Evolutionary conservation across 805 yeast genomes (phyloP).

Genomic region (Yamadazyma olivae): DNA sequence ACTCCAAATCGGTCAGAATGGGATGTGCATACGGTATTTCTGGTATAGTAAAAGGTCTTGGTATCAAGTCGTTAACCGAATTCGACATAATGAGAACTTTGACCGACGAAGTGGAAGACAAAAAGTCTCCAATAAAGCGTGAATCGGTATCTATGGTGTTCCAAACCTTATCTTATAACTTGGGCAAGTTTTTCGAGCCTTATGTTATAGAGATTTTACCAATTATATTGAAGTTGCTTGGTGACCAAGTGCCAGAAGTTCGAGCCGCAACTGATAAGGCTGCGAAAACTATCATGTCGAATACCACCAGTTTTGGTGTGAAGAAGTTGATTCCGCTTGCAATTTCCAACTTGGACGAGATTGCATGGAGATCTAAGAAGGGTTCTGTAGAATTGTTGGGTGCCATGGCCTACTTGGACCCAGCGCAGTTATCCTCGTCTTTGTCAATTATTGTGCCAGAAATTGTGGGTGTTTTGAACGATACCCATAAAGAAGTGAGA

Average conservation of each 20-base stretch:
- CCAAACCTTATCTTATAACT: conserved; percentile 74
- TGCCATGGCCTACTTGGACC: conserved; percentile 96
- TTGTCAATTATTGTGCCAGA: conserved; percentile 91
- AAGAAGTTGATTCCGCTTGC: conserved; percentile 90
- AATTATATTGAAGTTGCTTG: conserved; percentile 71
- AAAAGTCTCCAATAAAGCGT: conserved; percentile 66
- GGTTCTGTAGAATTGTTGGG: conserved; percentile 96
- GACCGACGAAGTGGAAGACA: conserved; percentile 84
- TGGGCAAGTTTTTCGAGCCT: conserved; percentile 86
- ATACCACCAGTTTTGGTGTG: conserved; percentile 90
- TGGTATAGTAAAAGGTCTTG: conserved; percentile 88
- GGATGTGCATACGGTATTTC: conserved; percentile 98
- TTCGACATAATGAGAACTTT: conserved; percentile 74
- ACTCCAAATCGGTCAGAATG: conserved; percentile 50
- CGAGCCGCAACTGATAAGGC: conserved; percentile 87
- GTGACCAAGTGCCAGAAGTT: conserved; percentile 82
- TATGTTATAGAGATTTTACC: conserved; percentile 89
- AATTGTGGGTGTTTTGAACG: conserved; percentile 91
- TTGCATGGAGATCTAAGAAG: conserved; percentile 94
- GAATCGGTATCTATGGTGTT: conserved; percentile 88
- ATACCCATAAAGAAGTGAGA: conserved; percentile 94
- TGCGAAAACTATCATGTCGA: conserved; percentile 82
- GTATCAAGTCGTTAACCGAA: conserved; percentile 72
- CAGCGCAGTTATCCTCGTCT: conserved; percentile 87
- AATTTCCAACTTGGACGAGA: conserved; percentile 77